Percentiles rank a stretch among this genome's conserved stretches.
phyloP scores from a whole-genome alignment of 2,329 filamentous ascomycete species.

The Niveomyces coronatus region DNA sequence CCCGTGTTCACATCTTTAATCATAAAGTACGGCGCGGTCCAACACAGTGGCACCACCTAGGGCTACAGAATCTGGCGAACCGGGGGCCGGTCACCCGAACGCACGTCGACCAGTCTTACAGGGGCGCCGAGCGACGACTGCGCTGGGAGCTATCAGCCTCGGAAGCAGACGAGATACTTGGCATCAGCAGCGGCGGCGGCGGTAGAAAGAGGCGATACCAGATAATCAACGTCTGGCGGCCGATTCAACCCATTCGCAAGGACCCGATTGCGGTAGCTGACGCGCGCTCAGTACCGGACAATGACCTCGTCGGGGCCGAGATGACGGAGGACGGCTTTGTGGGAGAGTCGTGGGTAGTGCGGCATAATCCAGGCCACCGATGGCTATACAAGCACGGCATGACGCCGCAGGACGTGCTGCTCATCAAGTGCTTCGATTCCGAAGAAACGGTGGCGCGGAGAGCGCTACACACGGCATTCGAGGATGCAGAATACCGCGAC shows the following conservation, averaged over 20 bases:
- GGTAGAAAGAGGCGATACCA: conserved; percentile 33
- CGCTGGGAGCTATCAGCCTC: conserved; percentile 33
- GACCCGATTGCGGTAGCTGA: conserved; percentile 46
- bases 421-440: conserved; percentile 58
- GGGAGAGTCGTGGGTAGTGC: conserved; percentile 38
- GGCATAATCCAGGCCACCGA: conserved; percentile 29
- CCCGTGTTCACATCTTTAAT: conserved; percentile 57
- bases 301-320: conserved; percentile 37
- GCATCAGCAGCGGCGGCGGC: no score
- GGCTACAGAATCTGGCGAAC: conserved; percentile 47
- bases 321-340: conserved; percentile 39
- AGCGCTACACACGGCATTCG: conserved; percentile 45
- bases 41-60: conserved; percentile 54
- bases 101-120: conserved; percentile 47
- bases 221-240: conserved; percentile 40
- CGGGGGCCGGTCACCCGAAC: conserved; percentile 31
- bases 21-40: conserved; percentile 54
- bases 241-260: conserved; percentile 26
- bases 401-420: conserved; percentile 40
- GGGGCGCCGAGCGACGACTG: conserved; percentile 22
- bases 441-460: conserved; percentile 40
- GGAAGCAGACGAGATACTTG: conserved; percentile 30
- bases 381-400: conserved; percentile 46
- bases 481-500: conserved; percentile 38
- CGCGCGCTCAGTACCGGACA: conserved; percentile 37